phyloP scores from a whole-genome alignment of 306 rosid genomes.

The Begonia peltatifolia region DNA sequence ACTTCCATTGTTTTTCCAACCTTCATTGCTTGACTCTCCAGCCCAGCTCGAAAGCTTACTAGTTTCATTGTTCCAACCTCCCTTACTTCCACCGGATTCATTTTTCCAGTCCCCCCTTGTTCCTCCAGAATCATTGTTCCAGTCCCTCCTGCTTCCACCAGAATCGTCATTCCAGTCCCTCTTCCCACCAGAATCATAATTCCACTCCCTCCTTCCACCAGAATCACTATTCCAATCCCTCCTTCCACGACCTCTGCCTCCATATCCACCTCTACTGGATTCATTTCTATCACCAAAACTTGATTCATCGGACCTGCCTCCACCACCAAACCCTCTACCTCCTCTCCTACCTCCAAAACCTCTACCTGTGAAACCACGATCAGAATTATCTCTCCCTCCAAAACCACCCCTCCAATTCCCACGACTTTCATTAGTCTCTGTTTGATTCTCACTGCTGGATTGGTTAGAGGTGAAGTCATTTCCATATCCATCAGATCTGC shows the following conservation, averaged over 20 bases:
- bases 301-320: conserved; percentile 36
- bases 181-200: conserved; percentile 23
- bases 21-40: conserved; percentile 10
- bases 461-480: conserved; percentile 10
- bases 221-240: conserved; percentile 38
- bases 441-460: conserved; percentile 12
- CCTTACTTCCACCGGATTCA: conserved; percentile 10
- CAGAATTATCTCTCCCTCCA: conserved; percentile 5
- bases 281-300: conserved; percentile 27
- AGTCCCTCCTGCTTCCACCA: conserved; percentile 21
- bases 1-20: conserved; percentile 27
- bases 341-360: conserved; percentile 51
- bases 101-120: no score
- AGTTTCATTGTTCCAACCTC: not conserved
- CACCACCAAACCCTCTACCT: conserved; percentile 23
- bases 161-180: conserved; percentile 36
- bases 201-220: conserved; percentile 33
- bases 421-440: conserved; percentile 12
- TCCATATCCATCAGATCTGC: conserved; percentile 39
- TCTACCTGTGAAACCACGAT: conserved; percentile 12
- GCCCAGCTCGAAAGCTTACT: conserved; percentile 3
- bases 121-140: conserved; percentile 19
- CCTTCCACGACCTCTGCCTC: conserved; percentile 69
- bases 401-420: conserved; percentile 17
- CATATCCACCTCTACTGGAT: conserved; percentile 31